Conservation (phyloP, 306 rosid species). For the Dalbergia cochinchinensis region DNA sequence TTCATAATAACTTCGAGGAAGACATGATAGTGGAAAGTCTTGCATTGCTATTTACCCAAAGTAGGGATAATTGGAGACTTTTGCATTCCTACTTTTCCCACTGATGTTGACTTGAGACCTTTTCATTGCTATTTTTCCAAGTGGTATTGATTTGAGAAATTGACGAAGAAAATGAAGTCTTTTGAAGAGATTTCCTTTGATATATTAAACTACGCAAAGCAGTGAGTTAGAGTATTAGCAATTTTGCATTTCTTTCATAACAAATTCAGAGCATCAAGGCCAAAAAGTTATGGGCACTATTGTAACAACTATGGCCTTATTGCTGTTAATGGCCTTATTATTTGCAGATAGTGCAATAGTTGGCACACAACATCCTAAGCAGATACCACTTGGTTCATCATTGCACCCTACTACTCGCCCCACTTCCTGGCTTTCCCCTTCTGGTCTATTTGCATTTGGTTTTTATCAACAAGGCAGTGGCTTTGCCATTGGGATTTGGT, state of each 20-base stretch:
- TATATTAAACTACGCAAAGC: background rate
- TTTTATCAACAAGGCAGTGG: conserved; percentile 42
- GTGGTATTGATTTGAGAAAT: background rate
- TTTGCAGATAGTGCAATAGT: too few species aligned
- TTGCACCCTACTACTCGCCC: background rate
- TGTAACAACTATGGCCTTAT: background rate
- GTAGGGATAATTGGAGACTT: too few species aligned
- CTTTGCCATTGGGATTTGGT: conserved; percentile 48
- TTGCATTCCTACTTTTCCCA: too few species aligned
- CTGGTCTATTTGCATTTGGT: conserved; percentile 50
- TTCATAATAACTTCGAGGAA: too few species aligned
- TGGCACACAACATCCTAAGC: background rate
- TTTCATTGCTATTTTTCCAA: background rate
- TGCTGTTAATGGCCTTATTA: conserved; percentile 2
- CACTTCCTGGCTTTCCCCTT: conserved; percentile 37
- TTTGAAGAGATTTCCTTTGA: background rate
- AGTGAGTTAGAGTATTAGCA: too few species aligned
- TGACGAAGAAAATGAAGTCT: conserved; percentile 23
- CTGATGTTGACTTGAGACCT: too few species aligned
- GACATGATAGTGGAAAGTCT: too few species aligned
- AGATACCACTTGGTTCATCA: background rate
- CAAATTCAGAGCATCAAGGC: background rate
- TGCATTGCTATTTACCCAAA: too few species aligned
- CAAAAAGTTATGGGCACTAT: conserved; percentile 32
- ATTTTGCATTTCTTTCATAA: background rate